Evolutionary conservation across 805 yeast species (phyloP).

Genomic region (Saccharomycopsis malanga): DNA sequence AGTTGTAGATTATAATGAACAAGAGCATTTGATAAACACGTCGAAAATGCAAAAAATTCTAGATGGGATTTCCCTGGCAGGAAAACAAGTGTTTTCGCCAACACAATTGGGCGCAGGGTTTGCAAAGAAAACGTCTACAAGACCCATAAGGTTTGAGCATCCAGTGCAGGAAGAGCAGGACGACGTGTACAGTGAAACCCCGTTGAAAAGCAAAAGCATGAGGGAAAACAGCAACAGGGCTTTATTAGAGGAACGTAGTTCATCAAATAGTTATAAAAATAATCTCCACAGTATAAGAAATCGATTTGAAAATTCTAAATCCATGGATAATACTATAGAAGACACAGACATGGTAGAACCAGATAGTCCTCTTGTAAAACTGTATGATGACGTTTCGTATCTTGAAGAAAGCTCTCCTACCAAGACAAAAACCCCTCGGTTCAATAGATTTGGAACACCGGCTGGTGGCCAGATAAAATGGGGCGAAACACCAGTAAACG

Average conservation of each 20-base stretch:
- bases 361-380: too few species aligned
- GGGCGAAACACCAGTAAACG: neutral
- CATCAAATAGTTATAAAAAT: neutral
- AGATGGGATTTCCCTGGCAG: conserved; percentile 4
- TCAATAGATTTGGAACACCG: neutral
- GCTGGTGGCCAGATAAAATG: too few species aligned
- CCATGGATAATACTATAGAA: neutral
- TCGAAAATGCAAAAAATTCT: neutral
- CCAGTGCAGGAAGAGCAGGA: too few species aligned
- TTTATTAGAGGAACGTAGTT: too few species aligned
- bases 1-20: too few species aligned
- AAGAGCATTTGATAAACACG: too few species aligned
- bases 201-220: conserved; percentile 5
- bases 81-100: conserved; percentile 15
- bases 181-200: conserved; percentile 12
- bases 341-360: too few species aligned
- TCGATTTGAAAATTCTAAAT: neutral
- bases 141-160: too few species aligned
- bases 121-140: conserved; percentile 15
- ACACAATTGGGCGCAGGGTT: conserved; percentile 18
- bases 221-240: too few species aligned
- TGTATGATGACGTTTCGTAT: too few species aligned
- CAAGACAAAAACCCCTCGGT: neutral
- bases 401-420: neutral
- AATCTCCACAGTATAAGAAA: neutral